Base-by-base conservation (phyloP, 2,329 filamentous ascomycete species). In the Paramyrothecium roridum region DNA sequence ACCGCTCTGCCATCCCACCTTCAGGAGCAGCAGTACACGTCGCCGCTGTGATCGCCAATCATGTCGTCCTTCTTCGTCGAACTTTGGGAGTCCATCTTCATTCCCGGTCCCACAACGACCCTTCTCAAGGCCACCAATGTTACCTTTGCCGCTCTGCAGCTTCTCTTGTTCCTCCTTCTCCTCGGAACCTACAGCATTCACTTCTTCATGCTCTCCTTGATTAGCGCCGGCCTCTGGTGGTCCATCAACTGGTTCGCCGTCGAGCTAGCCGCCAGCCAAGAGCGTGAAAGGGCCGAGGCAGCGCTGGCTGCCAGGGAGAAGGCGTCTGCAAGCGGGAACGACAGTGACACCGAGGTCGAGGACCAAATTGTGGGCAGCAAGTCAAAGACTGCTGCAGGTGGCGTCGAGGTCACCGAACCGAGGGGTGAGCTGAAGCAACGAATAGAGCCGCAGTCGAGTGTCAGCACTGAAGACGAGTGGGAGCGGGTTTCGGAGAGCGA, bases 161-260 rank as follows among this genome's bases (percentile, higher is more conserved):
- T 89, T 59, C 80, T 96, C 46, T 86, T 98, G 62, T 74, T 91
- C 61, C 72, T 76, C 53, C 88, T 99, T 59, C 83, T 98, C 52
- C 57, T 91, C 62, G 87, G 85, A 55, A 99, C 93, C 8, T 86
- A 89, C 73, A 96, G 89, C 76, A 82, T 96, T 60, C 95, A 98
- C 79, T 96, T 97, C 67, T 71, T 91, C 59, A 80, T 93, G 56
- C 83, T 99, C 7, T 96, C 91, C 13, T 66, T 87, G 56, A 79
- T 99, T 11, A 91, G 86, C 60, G 93, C 77, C 33, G 89, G 90
- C 4, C 80, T 98, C 37, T 99, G 95, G 95, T 92, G 84, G 78
- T 85, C 89, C 55, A 93, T 98, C 76, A 98, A 98, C 81, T 99
- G 95, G 95, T 98, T 99, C 68, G 92, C 91, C 54, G 76, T 76